Evolutionary conservation across 2,329 filamentous ascomycete species (phyloP).

Genomic region (Sclerotinia spermophila): DNA sequence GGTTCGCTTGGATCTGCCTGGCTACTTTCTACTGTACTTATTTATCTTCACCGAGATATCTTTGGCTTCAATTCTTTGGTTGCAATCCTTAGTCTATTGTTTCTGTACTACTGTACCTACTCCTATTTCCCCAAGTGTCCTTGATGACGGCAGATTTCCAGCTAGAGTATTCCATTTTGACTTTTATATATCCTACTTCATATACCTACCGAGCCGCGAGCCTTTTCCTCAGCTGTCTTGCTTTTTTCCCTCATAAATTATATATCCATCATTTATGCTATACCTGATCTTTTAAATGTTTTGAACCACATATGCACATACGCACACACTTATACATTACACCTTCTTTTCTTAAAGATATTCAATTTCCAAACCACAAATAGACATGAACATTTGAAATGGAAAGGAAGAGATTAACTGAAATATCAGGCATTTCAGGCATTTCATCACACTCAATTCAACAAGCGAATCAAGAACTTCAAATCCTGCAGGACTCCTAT

Average conservation of each 20-base stretch:
- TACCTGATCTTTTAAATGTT: background rate
- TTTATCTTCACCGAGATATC: background rate
- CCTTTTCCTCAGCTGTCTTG: background rate
- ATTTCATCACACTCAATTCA: constrained; percentile 6
- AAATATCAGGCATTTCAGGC: constrained; percentile 22
- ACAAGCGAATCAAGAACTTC: constrained; percentile 20
- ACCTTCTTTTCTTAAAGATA: background rate
- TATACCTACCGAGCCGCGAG: background rate
- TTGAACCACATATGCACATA: background rate
- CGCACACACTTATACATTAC: background rate
- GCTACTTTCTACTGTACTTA: background rate
- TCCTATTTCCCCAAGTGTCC: background rate
- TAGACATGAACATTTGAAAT: background rate
- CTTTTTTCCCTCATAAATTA: background rate
- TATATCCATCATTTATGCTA: background rate
- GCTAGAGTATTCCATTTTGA: constrained; percentile 1
- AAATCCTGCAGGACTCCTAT: constrained; percentile 20
- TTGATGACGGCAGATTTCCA: constrained; percentile 2
- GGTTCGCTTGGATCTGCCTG: background rate
- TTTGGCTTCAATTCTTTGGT: background rate
- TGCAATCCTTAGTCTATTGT: background rate
- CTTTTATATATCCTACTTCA: background rate
- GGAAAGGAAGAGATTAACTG: background rate
- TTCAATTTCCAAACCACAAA: background rate
- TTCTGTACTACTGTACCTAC: background rate